These are phyloP conservation scores for Escovopsis sp. DNA, from an alignment of 2,329 filamentous ascomycete genomes.

Conservation along the genomic window DNA sequence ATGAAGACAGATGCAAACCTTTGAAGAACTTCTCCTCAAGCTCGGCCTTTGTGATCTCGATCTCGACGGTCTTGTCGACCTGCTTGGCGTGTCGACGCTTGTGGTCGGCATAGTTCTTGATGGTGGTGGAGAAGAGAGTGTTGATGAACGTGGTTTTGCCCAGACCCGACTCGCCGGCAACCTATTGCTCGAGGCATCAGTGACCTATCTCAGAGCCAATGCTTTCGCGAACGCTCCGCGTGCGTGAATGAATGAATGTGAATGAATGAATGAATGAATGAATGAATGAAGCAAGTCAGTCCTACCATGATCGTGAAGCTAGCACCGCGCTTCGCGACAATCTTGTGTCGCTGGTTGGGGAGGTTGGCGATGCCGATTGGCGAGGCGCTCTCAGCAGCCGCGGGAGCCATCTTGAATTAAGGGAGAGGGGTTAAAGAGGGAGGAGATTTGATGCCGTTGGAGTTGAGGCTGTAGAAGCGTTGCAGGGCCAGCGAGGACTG, in stretches of 20 bases:
- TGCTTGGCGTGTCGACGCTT: conserved; percentile 99
- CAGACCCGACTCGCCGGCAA: conserved; percentile 94
- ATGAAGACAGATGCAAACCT: conserved; percentile 39
- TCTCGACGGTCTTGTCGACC: conserved; percentile 98
- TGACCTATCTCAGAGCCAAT: neutral
- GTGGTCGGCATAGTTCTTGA: conserved; percentile 99
- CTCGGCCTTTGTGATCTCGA: conserved; percentile 99
- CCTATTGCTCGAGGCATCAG: conserved; percentile 33
- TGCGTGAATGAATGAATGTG: neutral
- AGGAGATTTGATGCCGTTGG: conserved; percentile 3
- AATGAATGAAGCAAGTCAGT: neutral
- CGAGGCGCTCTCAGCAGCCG: conserved; percentile 45
- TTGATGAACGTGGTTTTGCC: conserved; percentile 99
- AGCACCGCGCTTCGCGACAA: conserved; percentile 72
- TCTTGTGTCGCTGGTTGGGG: conserved; percentile 62
- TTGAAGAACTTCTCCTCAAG: conserved; percentile 99
- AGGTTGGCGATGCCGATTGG: conserved; percentile 63
- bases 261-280: neutral
- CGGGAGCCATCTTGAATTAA: conserved; percentile 37
- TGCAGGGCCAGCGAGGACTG: neutral
- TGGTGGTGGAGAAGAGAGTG: conserved; percentile 98
- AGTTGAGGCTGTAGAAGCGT: conserved; percentile 3
- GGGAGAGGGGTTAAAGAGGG: conserved; percentile 6
- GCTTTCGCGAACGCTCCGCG: neutral
- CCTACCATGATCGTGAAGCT: conserved; percentile 98